Conservation (phyloP, 2,329 filamentous ascomycete species). For the Colletotrichum simmondsii region DNA sequence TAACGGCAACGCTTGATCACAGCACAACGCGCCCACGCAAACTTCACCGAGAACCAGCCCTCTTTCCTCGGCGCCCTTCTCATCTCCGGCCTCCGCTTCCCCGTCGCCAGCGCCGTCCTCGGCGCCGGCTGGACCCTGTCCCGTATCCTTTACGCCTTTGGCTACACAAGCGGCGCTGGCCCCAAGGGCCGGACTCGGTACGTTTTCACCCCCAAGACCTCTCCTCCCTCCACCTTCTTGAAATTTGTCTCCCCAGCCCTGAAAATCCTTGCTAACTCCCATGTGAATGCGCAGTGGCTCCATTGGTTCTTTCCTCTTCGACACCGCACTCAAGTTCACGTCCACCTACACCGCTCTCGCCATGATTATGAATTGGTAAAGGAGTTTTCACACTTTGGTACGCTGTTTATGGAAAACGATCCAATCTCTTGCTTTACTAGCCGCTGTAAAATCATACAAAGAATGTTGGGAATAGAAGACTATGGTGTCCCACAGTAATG, state of each 20-base stretch:
- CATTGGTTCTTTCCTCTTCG: conserved; percentile 45
- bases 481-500: background rate
- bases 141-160: conserved; percentile 65
- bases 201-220: too few species aligned
- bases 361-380: conserved; percentile 47
- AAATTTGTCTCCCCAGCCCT: background rate
- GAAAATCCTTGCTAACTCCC: conserved; percentile 17
- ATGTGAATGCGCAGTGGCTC: conserved; percentile 46
- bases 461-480: background rate
- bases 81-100: conserved; percentile 67
- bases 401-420: background rate
- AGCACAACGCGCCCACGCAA: conserved; percentile 71
- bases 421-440: background rate
- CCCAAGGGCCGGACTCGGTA: conserved; percentile 56
- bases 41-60: conserved; percentile 71
- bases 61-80: conserved; percentile 63
- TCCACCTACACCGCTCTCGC: conserved; percentile 55
- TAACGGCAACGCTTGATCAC: background rate
- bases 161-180: conserved; percentile 59
- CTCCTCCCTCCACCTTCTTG: background rate
- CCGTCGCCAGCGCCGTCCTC: conserved; percentile 58
- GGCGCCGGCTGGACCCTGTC: conserved; percentile 64
- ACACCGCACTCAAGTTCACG: conserved; percentile 52
- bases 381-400: background rate
- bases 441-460: background rate